Conservation (phyloP, 2,329 filamentous ascomycete genomes). For the Pseudogymnoascus sp. region DNA sequence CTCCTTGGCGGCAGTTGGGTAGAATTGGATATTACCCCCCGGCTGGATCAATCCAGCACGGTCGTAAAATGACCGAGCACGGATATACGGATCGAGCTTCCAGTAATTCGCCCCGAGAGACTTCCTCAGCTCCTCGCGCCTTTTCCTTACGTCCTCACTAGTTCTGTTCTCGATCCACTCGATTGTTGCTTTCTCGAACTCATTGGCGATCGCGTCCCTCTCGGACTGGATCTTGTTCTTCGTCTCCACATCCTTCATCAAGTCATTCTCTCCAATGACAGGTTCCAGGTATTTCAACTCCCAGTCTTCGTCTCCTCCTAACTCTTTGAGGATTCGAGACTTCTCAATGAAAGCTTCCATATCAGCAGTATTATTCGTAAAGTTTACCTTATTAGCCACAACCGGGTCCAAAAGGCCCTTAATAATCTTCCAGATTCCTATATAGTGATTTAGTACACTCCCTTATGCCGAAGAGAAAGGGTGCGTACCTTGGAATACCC, state of each 20-base stretch:
- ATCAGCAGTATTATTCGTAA: constrained; percentile 75
- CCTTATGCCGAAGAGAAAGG: no score
- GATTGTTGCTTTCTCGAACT: constrained; percentile 67
- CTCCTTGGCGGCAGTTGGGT: constrained; percentile 36
- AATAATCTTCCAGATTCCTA: constrained; percentile 93
- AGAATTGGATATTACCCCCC: constrained; percentile 65
- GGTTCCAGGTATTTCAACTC: constrained; percentile 78
- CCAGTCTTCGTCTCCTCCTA: constrained; percentile 83
- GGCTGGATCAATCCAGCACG: constrained; percentile 63
- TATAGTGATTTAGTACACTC: background rate
- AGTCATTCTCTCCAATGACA: constrained; percentile 63
- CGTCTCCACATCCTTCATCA: constrained; percentile 59
- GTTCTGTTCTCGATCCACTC: constrained; percentile 60
- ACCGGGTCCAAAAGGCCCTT: constrained; percentile 95
- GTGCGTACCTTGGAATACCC: constrained; percentile 79
- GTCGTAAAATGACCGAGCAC: constrained; percentile 80
- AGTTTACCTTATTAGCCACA: constrained; percentile 88
- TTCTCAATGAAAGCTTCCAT: constrained; percentile 68
- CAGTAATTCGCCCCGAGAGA: constrained; percentile 73
- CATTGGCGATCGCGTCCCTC: constrained; percentile 57
- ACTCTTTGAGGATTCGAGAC: constrained; percentile 67
- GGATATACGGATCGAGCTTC: constrained; percentile 78
- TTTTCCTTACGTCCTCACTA: constrained; percentile 42
- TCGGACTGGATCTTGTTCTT: constrained; percentile 57
- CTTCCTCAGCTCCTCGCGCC: constrained; percentile 55